Evolutionary conservation across 768 basidiomycete genomes (phyloP).

Genomic region (Strobilomyces confusus): DNA sequence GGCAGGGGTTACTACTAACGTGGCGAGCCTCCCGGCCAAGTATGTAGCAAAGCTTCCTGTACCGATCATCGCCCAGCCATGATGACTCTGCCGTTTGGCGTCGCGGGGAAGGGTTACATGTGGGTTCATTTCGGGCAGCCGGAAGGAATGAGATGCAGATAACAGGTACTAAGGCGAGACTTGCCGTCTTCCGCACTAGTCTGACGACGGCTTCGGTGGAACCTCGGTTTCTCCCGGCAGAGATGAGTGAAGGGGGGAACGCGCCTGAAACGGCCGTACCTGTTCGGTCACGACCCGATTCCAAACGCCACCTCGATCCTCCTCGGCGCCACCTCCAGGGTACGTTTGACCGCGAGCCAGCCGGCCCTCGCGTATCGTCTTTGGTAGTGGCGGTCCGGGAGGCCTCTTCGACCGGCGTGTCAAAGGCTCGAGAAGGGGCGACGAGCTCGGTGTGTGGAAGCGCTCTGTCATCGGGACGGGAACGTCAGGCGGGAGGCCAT

Average conservation of each 20-base stretch:
- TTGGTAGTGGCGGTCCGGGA: constrained; percentile 59
- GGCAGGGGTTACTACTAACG: too few species aligned
- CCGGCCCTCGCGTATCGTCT: constrained; percentile 52
- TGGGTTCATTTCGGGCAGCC: constrained; percentile 59
- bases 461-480: constrained; percentile 52
- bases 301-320: constrained; percentile 62
- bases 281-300: constrained; percentile 73
- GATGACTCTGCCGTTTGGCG: constrained; percentile 52
- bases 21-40: constrained; percentile 61
- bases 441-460: constrained; percentile 50
- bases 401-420: constrained; percentile 50
- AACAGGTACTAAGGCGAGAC: constrained; percentile 27
- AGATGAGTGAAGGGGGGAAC: neutral
- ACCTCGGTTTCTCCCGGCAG: constrained; percentile 59
- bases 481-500: constrained; percentile 42
- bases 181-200: constrained; percentile 63
- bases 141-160: constrained; percentile 5
- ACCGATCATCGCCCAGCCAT: constrained; percentile 84
- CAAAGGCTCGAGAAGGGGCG: constrained; percentile 66
- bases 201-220: constrained; percentile 73
- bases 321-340: constrained; percentile 55
- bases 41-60: constrained; percentile 79
- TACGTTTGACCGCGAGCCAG: constrained; percentile 66
- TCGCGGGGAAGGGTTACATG: constrained; percentile 62
- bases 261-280: constrained; percentile 33